Percentiles rank a stretch among this genome's conserved stretches.
These are phyloP conservation scores for Beauveria sp. DNA, from an alignment of 2,329 filamentous ascomycete genomes.

Conservation along the genomic window DNA sequence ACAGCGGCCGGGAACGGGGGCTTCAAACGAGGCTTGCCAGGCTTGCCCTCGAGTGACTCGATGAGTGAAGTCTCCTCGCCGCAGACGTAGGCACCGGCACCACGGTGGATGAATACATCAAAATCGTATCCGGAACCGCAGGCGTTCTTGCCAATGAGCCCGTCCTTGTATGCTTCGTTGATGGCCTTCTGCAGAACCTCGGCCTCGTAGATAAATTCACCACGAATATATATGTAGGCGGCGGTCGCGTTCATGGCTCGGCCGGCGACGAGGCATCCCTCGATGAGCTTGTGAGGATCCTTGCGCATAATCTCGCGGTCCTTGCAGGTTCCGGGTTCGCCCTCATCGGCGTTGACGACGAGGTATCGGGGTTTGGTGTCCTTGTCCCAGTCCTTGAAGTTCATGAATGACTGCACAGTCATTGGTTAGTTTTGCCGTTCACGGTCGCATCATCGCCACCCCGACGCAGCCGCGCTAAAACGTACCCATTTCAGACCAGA, in stretches of 20 bases:
- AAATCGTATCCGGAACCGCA: conserved; percentile 97
- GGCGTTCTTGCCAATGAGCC: conserved; percentile 95
- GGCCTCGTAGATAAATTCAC: conserved; percentile 95
- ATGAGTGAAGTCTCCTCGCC: conserved; percentile 98
- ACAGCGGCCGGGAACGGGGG: conserved; percentile 96
- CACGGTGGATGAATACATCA: conserved; percentile 92
- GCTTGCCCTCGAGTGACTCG: conserved; percentile 96
- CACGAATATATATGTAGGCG: conserved; percentile 98
- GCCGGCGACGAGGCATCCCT: conserved; percentile 92
- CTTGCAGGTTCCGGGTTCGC: conserved; percentile 98
- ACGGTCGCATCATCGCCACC: conserved; percentile 6
- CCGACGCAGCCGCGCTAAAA: conserved; percentile 17
- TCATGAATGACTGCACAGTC: conserved; percentile 83
- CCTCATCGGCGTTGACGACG: conserved; percentile 97
- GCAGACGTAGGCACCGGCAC: conserved; percentile 95
- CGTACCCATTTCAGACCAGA: conserved; percentile 98
- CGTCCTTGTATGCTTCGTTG: conserved; percentile 92
- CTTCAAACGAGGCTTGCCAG: conserved; percentile 97
- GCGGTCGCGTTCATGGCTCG: conserved; percentile 98
- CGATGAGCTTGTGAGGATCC: conserved; percentile 97
- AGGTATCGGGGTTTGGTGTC: conserved; percentile 92
- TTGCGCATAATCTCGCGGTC: conserved; percentile 99
- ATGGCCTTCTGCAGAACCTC: conserved; percentile 90
- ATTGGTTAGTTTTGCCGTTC: conserved; percentile 15
- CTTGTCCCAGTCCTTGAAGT: conserved; percentile 99